These are phyloP conservation scores for Nelumbo lutea DNA, from an alignment of 164 flowering plant genomes.

Conservation along the genomic window DNA sequence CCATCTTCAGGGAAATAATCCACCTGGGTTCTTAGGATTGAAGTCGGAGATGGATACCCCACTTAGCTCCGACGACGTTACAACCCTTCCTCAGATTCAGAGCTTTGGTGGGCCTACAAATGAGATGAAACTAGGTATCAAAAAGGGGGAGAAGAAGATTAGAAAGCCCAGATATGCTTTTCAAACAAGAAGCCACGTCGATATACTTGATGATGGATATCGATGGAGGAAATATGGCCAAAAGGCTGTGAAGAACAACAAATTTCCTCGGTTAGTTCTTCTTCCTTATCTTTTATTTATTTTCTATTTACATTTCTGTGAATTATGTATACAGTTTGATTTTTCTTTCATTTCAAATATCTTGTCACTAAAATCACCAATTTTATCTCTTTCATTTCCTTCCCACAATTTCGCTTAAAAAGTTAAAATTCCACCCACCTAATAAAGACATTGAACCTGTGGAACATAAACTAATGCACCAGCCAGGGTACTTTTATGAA, in stretches of 20 bases:
- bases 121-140: constrained; percentile 14
- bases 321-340: neutral
- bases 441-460: too few species aligned
- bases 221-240: constrained; percentile 94
- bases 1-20: constrained; percentile 9
- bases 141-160: constrained; percentile 40
- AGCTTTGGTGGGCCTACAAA: constrained; percentile 10
- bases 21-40: constrained; percentile 21
- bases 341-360: neutral
- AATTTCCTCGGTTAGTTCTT: constrained; percentile 61
- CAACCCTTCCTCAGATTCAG: constrained; percentile 1
- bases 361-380: neutral
- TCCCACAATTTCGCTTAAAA: too few species aligned
- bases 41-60: constrained; percentile 4
- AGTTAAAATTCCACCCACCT: too few species aligned
- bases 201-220: constrained; percentile 88
- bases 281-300: neutral
- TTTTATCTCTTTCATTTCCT: neutral
- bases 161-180: constrained; percentile 62
- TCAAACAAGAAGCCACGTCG: constrained; percentile 74
- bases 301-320: neutral
- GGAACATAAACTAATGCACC: too few species aligned
- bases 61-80: neutral
- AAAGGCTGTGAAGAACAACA: constrained; percentile 83
- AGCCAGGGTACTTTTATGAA: too few species aligned